A percentile compares a stretch with the other conserved stretches of the same genome.
These are phyloP conservation scores for Theobroma cacao DNA, from an alignment of 345 rosid genomes.

Conservation along the genomic window DNA sequence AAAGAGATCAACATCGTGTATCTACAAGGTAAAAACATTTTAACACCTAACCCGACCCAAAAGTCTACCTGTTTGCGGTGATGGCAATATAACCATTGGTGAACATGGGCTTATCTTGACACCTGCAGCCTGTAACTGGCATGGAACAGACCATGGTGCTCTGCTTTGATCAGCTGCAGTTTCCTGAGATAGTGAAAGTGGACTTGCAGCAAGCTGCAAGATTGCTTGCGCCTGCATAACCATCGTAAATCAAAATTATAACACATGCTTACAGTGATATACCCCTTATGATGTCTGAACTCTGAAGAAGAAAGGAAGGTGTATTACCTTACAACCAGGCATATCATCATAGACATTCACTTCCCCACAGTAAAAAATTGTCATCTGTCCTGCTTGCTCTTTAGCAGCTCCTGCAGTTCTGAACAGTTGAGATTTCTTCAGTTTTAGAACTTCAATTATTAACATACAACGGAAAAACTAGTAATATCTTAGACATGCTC, in stretches of 20 bases:
- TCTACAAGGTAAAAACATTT: not conserved
- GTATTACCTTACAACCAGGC: conserved; percentile 34
- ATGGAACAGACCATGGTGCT: conserved; percentile 24
- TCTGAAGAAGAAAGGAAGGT: not conserved
- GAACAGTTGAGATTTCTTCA: conserved; percentile 19
- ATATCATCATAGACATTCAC: conserved; percentile 41
- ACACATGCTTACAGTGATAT: not conserved
- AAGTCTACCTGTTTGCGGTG: conserved; percentile 27
- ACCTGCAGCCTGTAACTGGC: conserved; percentile 25
- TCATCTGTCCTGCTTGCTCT: conserved; percentile 36
- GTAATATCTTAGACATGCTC: not conserved
- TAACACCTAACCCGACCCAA: conserved; percentile 18
- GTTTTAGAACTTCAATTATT: conserved; percentile 17
- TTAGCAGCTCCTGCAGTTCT: conserved; percentile 20
- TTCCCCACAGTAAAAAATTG: conserved; percentile 43
- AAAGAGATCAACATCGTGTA: not conserved
- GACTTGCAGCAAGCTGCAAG: conserved; percentile 39
- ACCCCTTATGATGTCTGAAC: conserved; percentile 3
- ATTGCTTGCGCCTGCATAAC: conserved; percentile 38
- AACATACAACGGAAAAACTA: not conserved
- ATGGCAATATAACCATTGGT: conserved; percentile 16
- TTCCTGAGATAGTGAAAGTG: conserved; percentile 21
- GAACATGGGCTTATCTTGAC: conserved; percentile 22
- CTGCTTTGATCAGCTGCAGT: conserved; percentile 21
- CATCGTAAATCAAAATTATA: conserved; percentile 10